phyloP scores from a whole-genome alignment of 768 basidiomycete genomes.

The Tricholoma sp. region DNA sequence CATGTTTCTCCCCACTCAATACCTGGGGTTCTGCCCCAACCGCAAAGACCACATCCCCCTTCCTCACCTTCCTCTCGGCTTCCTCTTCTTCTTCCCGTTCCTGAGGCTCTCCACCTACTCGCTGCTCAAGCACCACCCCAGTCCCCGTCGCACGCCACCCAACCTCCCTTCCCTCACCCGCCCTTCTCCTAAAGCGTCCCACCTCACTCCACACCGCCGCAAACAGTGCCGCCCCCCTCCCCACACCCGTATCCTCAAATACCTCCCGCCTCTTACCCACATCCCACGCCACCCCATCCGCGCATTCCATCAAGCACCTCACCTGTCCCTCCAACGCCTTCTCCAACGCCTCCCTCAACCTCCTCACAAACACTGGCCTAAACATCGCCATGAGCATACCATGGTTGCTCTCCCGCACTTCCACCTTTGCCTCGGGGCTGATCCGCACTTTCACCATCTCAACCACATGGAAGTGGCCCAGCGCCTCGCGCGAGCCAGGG shows the following conservation, averaged over 20 bases:
- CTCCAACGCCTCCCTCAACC: constrained; percentile 58
- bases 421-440: constrained; percentile 49
- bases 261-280: constrained; percentile 51
- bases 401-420: constrained; percentile 60
- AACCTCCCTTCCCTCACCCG: constrained; percentile 27
- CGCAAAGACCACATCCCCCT: constrained; percentile 36
- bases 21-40: constrained; percentile 75
- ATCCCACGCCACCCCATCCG: constrained; percentile 57
- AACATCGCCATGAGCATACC: constrained; percentile 56
- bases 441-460: constrained; percentile 53
- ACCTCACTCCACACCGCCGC: constrained; percentile 68
- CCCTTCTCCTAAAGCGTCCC: constrained; percentile 46
- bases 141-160: constrained; percentile 58
- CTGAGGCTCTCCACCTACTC: constrained; percentile 18
- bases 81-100: constrained; percentile 20
- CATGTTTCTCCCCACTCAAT: constrained; percentile 59
- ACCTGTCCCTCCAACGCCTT: constrained; percentile 53
- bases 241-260: constrained; percentile 57
- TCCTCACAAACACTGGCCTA: constrained; percentile 51
- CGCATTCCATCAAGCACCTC: constrained; percentile 42
- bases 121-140: constrained; percentile 53
- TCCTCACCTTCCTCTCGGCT: constrained; percentile 1
- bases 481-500: constrained; percentile 32
- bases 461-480: constrained; percentile 50
- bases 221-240: constrained; percentile 39